Evolutionary conservation across 805 yeast species (phyloP).

Genomic region (Zygotorulaspora florentina): DNA sequence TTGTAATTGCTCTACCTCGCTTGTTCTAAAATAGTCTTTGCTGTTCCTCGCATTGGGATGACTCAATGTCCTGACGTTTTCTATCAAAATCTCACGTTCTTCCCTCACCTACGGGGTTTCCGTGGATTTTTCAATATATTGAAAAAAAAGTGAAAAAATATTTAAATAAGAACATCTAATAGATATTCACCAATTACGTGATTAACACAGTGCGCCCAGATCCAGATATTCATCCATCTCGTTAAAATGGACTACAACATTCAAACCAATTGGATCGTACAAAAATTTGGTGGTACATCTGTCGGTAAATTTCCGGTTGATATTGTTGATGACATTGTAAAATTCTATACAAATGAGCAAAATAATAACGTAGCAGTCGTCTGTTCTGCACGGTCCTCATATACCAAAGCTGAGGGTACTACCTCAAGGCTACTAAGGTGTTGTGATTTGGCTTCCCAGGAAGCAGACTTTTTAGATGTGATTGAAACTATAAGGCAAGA

Average conservation of each 20-base stretch:
- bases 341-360: slow-evolving; percentile 48
- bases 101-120: background rate
- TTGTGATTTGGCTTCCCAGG: slow-evolving; percentile 70
- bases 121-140: background rate
- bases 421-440: slow-evolving; percentile 80
- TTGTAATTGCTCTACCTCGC: background rate
- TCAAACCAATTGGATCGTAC: slow-evolving; percentile 62
- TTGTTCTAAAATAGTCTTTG: background rate
- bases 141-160: background rate
- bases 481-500: slow-evolving; percentile 71
- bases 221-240: background rate
- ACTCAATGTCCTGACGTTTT: background rate
- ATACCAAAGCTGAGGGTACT: slow-evolving; percentile 91
- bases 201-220: too few species aligned
- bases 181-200: too few species aligned
- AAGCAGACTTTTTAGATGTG: slow-evolving; percentile 52
- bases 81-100: background rate
- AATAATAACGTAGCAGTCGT: slow-evolving; percentile 79
- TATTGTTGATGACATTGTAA: slow-evolving; percentile 81
- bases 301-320: slow-evolving; percentile 90
- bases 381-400: slow-evolving; percentile 90
- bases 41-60: background rate
- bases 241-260: background rate
- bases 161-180: background rate
- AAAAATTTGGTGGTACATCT: slow-evolving; percentile 95